phyloP scores from a whole-genome alignment of 2,329 filamentous ascomycete species.

The Keithomyces neogunnii region DNA sequence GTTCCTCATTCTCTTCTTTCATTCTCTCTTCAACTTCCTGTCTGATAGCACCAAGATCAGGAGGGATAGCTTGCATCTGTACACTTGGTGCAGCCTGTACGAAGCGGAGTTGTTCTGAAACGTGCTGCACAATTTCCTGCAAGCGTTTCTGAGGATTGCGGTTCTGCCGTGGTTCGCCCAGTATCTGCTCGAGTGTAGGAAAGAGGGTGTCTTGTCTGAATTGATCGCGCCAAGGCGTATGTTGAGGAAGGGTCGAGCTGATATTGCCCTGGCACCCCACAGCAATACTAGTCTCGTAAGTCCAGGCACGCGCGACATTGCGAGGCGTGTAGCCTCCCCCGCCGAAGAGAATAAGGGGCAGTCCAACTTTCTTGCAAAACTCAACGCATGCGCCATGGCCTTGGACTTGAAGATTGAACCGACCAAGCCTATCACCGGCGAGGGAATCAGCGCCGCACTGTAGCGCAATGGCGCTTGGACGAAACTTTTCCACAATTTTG shows the following conservation, averaged over 20 bases:
- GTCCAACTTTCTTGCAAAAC: slow-evolving; percentile 71
- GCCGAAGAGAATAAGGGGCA: slow-evolving; percentile 84
- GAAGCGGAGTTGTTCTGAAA: slow-evolving; percentile 80
- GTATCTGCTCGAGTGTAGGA: slow-evolving; percentile 68
- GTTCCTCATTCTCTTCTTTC: slow-evolving; percentile 55
- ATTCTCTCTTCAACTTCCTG: slow-evolving; percentile 61
- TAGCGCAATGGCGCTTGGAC: slow-evolving; percentile 83
- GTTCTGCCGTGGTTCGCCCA: slow-evolving; percentile 64
- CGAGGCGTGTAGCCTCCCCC: slow-evolving; percentile 94
- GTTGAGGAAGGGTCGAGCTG: slow-evolving; percentile 61
- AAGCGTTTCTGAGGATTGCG: slow-evolving; percentile 71
- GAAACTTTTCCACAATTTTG: slow-evolving; percentile 71
- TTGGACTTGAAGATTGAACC: slow-evolving; percentile 94
- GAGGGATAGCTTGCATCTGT: slow-evolving; percentile 72
- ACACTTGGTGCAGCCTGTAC: slow-evolving; percentile 80
- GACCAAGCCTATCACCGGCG: slow-evolving; percentile 84
- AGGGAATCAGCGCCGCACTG: slow-evolving; percentile 95
- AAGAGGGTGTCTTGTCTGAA: slow-evolving; percentile 86
- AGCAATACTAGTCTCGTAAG: slow-evolving; percentile 89
- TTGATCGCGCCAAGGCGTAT: slow-evolving; percentile 79
- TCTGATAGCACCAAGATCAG: slow-evolving; percentile 60
- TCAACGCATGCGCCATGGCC: slow-evolving; percentile 88
- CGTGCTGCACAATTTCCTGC: slow-evolving; percentile 64
- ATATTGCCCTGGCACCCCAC: slow-evolving; percentile 67
- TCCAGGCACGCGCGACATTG: slow-evolving; percentile 95